Evolutionary conservation across 2,329 filamentous ascomycete genomes (phyloP), one percentile per base, ranked within the genome.

Genomic region (Zymoseptoria brevis): DNA sequence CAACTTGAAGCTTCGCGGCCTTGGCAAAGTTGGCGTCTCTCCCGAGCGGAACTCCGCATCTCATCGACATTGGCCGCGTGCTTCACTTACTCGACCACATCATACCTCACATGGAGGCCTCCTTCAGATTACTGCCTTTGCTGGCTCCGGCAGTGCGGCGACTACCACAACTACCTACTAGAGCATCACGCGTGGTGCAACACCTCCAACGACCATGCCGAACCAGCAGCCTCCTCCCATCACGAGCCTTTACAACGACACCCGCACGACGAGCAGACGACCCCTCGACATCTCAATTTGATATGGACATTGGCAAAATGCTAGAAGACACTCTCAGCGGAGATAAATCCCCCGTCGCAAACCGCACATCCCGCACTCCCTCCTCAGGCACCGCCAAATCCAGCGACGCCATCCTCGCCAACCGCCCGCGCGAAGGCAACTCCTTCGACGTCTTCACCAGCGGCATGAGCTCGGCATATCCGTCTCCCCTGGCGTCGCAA

Each of bases 91-190:
- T 55, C 55, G 45, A 19, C 21, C 52, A 24, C 56, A 7, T 13
- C 56, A 55, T 19, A 54, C 54, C 19, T 50, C 51, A 24, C 3
- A 74, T 74, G 72, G 71, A 73, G 48, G 16, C 69, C 30, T 65
- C 66, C 57, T 57, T 45, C 35, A 13, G 35, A n/a, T 45, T 45
- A 45, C 57, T 69, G 56, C 63, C 65, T 7, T 65, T 66, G 35
- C 64, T 65, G 35, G 61, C 66, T 16, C 64, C 64, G 11, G 58
- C 62, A 45, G 60, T 56, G 61, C 55, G 56, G 48, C 59, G 57
- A 51, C 24, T 56, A 19, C 57, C 62, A 8, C 59, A 57, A 21
- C 50, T 54, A 22, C 24, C 51, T 2, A 19, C 53, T 26, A 59
- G 58, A 52, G 57, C 58, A 13, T 53, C 61, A 19, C 57, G 63